Conservation (phyloP, 176 grass and related monocot species). For the Paspalum notatum region DNA sequence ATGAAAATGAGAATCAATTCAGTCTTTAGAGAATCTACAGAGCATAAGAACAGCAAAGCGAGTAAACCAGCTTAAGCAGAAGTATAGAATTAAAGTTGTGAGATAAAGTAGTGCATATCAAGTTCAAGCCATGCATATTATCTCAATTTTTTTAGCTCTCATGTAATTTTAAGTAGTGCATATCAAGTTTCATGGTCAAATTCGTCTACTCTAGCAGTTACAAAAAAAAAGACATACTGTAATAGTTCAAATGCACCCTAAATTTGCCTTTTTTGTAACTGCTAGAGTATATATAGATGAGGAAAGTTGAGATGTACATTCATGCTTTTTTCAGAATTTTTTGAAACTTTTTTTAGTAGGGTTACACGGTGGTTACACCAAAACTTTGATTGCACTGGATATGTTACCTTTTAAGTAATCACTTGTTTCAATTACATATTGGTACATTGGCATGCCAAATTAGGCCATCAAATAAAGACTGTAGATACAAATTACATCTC, state of each 20-base stretch:
- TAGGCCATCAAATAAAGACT: constrained; percentile 27
- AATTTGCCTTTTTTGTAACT: no score
- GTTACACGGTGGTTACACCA: no score
- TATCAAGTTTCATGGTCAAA: no score
- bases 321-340: no score
- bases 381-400: no score
- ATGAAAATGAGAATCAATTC: constrained; percentile 26
- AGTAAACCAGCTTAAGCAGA: constrained; percentile 16
- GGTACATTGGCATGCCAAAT: constrained; percentile 12
- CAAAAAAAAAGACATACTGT: no score
- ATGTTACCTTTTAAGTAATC: neutral
- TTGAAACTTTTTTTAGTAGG: no score
- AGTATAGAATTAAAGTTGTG: constrained; percentile 7
- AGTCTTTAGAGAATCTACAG: neutral
- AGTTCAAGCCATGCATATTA: constrained; percentile 4
- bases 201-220: no score
- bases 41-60: neutral
- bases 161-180: constrained; percentile 9
- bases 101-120: constrained; percentile 1
- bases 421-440: neutral
- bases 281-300: no score
- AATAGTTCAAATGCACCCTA: no score
- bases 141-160: constrained; percentile 25
- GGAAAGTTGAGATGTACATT: no score
- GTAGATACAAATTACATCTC: neutral